A percentile compares a stretch with the other conserved stretches of the same genome.
Evolutionary conservation across 2,329 filamentous ascomycete species (phyloP).

Genomic region (Exophiala viscosa): DNA sequence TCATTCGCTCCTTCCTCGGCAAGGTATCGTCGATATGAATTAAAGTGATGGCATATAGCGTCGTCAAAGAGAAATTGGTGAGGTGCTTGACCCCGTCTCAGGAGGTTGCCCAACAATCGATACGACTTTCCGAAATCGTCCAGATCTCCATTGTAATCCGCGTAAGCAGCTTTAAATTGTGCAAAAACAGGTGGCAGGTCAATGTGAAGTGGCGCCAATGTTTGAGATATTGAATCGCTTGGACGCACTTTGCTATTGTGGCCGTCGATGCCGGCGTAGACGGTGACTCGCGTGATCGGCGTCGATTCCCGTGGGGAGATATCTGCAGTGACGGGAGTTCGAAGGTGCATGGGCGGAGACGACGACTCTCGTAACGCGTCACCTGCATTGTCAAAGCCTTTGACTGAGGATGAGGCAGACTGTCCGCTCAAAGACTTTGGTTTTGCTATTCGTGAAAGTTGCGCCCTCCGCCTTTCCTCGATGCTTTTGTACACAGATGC

Average conservation of each 20-base stretch:
- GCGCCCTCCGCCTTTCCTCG: too few species aligned
- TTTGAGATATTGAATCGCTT: neutral
- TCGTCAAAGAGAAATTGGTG: constrained; percentile 45
- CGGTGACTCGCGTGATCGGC: constrained; percentile 10
- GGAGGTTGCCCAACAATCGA: constrained; percentile 34
- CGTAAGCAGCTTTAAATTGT: constrained; percentile 40
- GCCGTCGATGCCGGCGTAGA: neutral
- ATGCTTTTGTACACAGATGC: neutral
- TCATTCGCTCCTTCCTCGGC: constrained; percentile 29
- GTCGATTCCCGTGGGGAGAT: constrained; percentile 4
- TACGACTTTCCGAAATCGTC: constrained; percentile 40
- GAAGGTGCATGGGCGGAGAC: neutral
- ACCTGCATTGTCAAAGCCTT: neutral
- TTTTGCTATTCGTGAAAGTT: neutral
- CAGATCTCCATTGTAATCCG: constrained; percentile 37
- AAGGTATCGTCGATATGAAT: constrained; percentile 37
- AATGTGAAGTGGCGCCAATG: neutral
- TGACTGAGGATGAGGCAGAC: neutral
- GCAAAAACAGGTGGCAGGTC: constrained; percentile 31
- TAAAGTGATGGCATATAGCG: constrained; percentile 41
- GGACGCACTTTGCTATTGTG: neutral
- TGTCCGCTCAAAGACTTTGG: neutral
- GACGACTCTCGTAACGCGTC: neutral
- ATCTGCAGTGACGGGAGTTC: neutral
- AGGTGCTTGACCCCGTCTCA: constrained; percentile 31